Evolutionary conservation across 306 rosid genomes (phyloP).

Genomic region (Vigna trinervia): DNA sequence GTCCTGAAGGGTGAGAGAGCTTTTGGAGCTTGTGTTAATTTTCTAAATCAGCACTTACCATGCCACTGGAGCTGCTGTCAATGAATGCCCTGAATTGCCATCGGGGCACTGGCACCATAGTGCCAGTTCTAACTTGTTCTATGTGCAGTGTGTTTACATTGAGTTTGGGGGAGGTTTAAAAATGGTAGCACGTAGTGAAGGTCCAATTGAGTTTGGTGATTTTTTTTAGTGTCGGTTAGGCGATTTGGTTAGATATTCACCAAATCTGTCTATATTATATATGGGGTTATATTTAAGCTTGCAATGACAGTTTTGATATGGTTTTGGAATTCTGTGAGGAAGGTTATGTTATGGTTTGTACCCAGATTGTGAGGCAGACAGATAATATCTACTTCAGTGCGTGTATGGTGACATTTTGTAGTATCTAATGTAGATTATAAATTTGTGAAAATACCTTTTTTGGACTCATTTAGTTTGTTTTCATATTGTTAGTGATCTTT

Average conservation of each 20-base stretch:
- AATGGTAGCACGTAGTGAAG: constrained; percentile 54
- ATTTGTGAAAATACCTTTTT: constrained; percentile 37
- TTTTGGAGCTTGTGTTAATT: constrained; percentile 65
- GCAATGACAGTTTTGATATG: constrained; percentile 59
- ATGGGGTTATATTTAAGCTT: constrained; percentile 46
- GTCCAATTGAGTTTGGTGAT: constrained; percentile 53
- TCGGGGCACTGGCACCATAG: constrained; percentile 84
- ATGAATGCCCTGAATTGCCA: constrained; percentile 64
- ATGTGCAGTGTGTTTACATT: constrained; percentile 78
- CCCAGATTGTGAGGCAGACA: constrained; percentile 50
- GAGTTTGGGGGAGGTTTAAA: constrained; percentile 53
- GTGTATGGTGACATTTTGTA: constrained; percentile 51
- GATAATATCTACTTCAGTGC: constrained; percentile 45
- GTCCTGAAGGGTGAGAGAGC: constrained; percentile 45
- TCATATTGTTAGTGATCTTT: no score
- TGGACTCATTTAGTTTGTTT: no score
- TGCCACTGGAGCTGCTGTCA: constrained; percentile 61
- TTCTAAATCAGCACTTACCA: constrained; percentile 60
- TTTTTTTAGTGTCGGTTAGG: constrained; percentile 53
- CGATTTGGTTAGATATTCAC: constrained; percentile 58
- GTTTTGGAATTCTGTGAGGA: constrained; percentile 50
- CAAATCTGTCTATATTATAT: constrained; percentile 47
- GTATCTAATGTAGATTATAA: constrained; percentile 48
- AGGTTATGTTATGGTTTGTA: constrained; percentile 52
- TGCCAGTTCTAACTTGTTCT: constrained; percentile 71